Percentiles rank a stretch among this genome's conserved stretches.
phyloP scores from a whole-genome alignment of 2,329 filamentous ascomycete genomes.

The Colletotrichum sublineola region DNA sequence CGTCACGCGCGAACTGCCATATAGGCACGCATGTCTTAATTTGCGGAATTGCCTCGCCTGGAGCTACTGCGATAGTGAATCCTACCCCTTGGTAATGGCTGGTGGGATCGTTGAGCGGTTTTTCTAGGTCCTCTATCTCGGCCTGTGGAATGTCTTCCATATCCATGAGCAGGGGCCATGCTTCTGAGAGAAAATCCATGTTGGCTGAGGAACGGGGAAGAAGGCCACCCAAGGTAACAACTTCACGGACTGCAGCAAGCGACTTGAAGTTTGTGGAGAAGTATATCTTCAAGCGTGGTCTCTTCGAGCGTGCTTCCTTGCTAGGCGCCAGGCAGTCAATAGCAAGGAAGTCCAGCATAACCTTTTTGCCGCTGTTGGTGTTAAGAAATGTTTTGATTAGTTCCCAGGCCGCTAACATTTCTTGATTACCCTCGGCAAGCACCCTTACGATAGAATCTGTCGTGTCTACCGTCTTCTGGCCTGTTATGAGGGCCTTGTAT shows the following conservation, averaged over 20 bases:
- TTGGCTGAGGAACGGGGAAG: constrained; percentile 3
- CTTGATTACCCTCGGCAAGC: neutral
- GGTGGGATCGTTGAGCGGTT: neutral
- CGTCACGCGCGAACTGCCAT: constrained; percentile 35
- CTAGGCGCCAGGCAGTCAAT: constrained; percentile 32
- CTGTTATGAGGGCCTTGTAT: constrained; percentile 20
- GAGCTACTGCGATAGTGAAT: constrained; percentile 43
- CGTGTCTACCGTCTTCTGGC: neutral
- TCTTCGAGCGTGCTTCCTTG: neutral
- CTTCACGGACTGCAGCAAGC: neutral
- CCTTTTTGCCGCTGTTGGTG: neutral
- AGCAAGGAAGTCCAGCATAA: constrained; percentile 14
- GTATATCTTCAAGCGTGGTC: constrained; percentile 16
- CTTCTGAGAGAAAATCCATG: neutral
- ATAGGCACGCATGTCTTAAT: constrained; percentile 45
- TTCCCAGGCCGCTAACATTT: constrained; percentile 2
- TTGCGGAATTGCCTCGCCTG: constrained; percentile 40
- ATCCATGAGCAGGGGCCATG: constrained; percentile 13
- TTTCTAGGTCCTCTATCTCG: neutral
- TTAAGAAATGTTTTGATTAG: neutral
- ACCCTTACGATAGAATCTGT: neutral
- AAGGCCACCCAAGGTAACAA: constrained; percentile 7
- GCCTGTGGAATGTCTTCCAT: constrained; percentile 1
- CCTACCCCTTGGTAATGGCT: constrained; percentile 1
- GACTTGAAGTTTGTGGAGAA: neutral